Percentiles rank a stretch among this genome's conserved stretches.
phyloP scores from a whole-genome alignment of 2,329 filamentous ascomycete genomes.

The Colletotrichum acutatum region DNA sequence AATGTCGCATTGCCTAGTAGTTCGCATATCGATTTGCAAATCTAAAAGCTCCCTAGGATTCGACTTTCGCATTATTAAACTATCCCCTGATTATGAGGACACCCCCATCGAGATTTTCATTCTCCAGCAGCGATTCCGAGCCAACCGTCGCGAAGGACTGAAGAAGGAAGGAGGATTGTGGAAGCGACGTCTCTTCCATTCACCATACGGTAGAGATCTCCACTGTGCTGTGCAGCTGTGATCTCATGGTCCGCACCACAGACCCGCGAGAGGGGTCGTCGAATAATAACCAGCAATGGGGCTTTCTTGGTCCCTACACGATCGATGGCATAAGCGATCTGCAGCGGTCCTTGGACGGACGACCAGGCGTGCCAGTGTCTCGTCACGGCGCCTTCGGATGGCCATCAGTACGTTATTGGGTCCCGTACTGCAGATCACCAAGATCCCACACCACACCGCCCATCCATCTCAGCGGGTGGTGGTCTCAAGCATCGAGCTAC shows the following conservation, averaged over 20 bases:
- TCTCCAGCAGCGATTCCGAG: neutral
- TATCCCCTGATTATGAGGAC: neutral
- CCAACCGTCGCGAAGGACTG: neutral
- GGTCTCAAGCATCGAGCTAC: neutral
- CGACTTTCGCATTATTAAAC: neutral
- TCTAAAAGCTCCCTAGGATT: slow-evolving; percentile 9
- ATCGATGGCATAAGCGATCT: slow-evolving; percentile 12
- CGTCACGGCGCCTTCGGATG: slow-evolving; percentile 19
- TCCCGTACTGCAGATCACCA: slow-evolving; percentile 19
- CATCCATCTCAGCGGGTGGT: neutral
- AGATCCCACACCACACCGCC: neutral
- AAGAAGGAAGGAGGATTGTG: slow-evolving; percentile 3
- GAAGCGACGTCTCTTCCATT: neutral
- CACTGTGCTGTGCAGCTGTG: neutral
- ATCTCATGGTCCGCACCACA: slow-evolving; percentile 19
- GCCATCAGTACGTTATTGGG: slow-evolving; percentile 15
- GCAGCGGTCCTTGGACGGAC: neutral
- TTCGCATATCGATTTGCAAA: slow-evolving; percentile 16
- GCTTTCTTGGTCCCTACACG: neutral
- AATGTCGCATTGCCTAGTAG: slow-evolving; percentile 2
- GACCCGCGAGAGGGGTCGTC: neutral
- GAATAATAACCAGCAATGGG: neutral
- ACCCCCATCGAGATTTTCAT: neutral
- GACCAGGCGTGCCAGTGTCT: slow-evolving; percentile 6
- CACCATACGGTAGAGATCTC: slow-evolving; percentile 4